Evolutionary conservation across 2,329 filamentous ascomycete species (phyloP).

Genomic region (Sphaerulina musiva): DNA sequence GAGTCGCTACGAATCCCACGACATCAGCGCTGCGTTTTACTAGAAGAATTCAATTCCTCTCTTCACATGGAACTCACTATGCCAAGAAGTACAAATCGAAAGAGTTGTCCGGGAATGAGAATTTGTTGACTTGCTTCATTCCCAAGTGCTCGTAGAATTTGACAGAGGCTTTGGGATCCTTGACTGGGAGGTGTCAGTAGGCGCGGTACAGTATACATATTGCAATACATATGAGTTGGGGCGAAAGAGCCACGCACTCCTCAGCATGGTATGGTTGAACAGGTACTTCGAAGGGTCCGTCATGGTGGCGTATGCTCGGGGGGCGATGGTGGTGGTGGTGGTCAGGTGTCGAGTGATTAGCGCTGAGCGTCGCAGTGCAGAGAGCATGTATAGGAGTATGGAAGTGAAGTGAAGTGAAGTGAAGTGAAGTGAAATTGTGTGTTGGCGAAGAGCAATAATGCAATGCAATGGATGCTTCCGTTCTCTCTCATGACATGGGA

Average conservation of each 20-base stretch:
- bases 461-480: background rate
- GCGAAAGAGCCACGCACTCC: conserved; percentile 11
- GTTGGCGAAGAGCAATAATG: background rate
- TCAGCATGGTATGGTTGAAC: conserved; percentile 53
- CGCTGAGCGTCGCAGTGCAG: conserved; percentile 9
- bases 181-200: conserved; percentile 56
- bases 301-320: conserved; percentile 41
- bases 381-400: conserved; percentile 1
- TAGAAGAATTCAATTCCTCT: too few species aligned
- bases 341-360: conserved; percentile 11
- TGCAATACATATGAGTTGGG: conserved; percentile 32
- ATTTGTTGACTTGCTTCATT: conserved; percentile 73
- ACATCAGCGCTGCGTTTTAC: too few species aligned
- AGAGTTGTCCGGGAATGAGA: conserved; percentile 77
- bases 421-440: background rate
- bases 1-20: conserved; percentile 46
- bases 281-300: conserved; percentile 59
- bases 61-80: conserved; percentile 42
- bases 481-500: background rate
- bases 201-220: too few species aligned
- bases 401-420: background rate
- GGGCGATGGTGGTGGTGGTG: background rate
- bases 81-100: conserved; percentile 95
- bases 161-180: conserved; percentile 77
- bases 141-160: conserved; percentile 93